Conservation (phyloP, 169 alveolate genomes). For the Plasmodium inui region DNA sequence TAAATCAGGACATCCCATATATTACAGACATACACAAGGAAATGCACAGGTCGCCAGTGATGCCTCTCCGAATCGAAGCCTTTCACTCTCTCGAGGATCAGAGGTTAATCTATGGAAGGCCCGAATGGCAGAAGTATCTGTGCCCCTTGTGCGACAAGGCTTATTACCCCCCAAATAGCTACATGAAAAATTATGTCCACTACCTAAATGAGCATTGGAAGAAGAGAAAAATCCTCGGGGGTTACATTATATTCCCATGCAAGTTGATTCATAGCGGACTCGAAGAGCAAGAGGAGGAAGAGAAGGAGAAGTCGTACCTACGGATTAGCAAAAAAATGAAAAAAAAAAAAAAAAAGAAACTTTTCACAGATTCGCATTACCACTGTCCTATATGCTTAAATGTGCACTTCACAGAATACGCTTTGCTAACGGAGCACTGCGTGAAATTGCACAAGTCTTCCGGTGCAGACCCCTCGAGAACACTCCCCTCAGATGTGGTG, state of each 20-base stretch:
- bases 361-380: constrained; percentile 52
- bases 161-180: constrained; percentile 75
- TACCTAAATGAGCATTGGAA: constrained; percentile 77
- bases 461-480: constrained; percentile 61
- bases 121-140: constrained; percentile 76
- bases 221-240: constrained; percentile 75
- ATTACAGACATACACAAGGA: constrained; percentile 65
- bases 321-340: constrained; percentile 1
- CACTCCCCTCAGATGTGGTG: constrained; percentile 41
- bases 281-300: background rate
- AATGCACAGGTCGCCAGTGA: constrained; percentile 78
- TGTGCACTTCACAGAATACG: constrained; percentile 25
- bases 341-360: constrained; percentile 37
- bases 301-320: background rate
- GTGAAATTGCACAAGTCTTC: constrained; percentile 38
- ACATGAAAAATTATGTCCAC: constrained; percentile 72
- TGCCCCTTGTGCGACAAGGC: constrained; percentile 80
- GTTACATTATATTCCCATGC: constrained; percentile 83
- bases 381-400: constrained; percentile 61
- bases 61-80: constrained; percentile 82
- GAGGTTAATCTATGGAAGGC: constrained; percentile 76
- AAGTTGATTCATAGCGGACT: constrained; percentile 34
- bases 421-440: constrained; percentile 34
- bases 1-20: constrained; percentile 57
- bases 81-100: constrained; percentile 80